Evolutionary conservation across 192 early-diverging fungal species (phyloP), one percentile per base, ranked within the genome.

Genomic region (Gamsiella multidivaricata): DNA sequence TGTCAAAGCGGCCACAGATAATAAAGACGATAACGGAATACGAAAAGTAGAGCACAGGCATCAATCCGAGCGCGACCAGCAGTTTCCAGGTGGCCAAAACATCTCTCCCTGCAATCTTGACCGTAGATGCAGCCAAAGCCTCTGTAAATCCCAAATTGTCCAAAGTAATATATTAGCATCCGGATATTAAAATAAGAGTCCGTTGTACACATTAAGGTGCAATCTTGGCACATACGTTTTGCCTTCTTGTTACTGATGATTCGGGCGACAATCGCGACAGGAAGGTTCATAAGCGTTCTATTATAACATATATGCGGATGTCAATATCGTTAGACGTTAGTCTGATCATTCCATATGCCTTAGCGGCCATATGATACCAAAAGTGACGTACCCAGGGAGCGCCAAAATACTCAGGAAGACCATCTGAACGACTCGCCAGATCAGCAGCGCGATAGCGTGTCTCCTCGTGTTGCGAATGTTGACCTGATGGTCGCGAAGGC

Each of bases 71-170:
- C 25, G 86, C 89, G 23, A 95, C 90, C 8, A 96, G 72, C 14
- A 95, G 81, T 78, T 98, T 98, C 97, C 96, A 98, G 7, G 97
- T 97, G 0, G 94, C 95, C 20, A 99, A 83, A 10, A 99, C 98
- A 69, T 99, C 98, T 34, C 91, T 87, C 26, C 95, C 98, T 52
- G 91, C 90, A 68, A 99, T 91, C 73, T 99, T 99, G 46, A 99
- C 95, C 22, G 89, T 93, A 10, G 95, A 97, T n/a, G 86, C 92
- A 7, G 89, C 91, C 49, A 95, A 83, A 0, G 97, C 97, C 60
- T 92, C 92, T 74, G 71, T 69, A 43, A 56, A 47, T 9, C 0
- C 18, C 25, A 28, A 22, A 34, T 28, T 22, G 32, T 12, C 39
- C n/a, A 10, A 1, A 15, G 18, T 12, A 46, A 20, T 41, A 36